These are phyloP conservation scores for Sporothrix pallida DNA, from an alignment of 2,329 filamentous ascomycete genomes.

Conservation along the genomic window DNA sequence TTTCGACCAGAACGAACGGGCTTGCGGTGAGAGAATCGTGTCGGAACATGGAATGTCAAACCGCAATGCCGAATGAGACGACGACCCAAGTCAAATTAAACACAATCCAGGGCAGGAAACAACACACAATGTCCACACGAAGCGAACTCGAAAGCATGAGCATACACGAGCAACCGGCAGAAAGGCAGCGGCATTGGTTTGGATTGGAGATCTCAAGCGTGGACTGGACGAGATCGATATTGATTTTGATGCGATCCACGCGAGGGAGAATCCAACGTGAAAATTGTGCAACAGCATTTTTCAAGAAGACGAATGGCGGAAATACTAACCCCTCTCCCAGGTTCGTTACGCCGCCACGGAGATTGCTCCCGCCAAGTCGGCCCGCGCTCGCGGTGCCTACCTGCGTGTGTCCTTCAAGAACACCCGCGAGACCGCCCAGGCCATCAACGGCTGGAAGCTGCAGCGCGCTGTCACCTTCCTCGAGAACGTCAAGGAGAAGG, in stretches of 20 bases:
- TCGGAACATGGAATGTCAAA: background rate
- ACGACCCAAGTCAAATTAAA: background rate
- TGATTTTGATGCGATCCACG: background rate
- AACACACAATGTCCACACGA: background rate
- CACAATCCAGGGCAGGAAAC: background rate
- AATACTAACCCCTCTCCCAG: slow-evolving; percentile 52
- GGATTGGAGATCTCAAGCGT: background rate
- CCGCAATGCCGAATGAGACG: background rate
- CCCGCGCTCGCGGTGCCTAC: slow-evolving; percentile 97
- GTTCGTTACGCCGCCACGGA: slow-evolving; percentile 95
- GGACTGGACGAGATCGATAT: background rate
- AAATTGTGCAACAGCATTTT: background rate
- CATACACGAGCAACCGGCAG: background rate
- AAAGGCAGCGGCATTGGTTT: slow-evolving; percentile 14
- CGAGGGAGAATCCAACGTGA: background rate
- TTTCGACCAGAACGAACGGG: background rate
- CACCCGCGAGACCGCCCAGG: slow-evolving; percentile 98
- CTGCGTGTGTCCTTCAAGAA: slow-evolving; percentile 99
- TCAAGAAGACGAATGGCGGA: background rate
- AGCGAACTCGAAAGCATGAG: background rate
- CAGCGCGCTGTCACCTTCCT: slow-evolving; percentile 95
- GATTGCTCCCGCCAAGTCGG: slow-evolving; percentile 88
- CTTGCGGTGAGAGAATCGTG: background rate
- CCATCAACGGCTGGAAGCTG: slow-evolving; percentile 99
- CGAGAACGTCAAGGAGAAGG: slow-evolving; percentile 96